Conservation (phyloP, 1,284 basidiomycete species). For the Blastosporella zonata region DNA sequence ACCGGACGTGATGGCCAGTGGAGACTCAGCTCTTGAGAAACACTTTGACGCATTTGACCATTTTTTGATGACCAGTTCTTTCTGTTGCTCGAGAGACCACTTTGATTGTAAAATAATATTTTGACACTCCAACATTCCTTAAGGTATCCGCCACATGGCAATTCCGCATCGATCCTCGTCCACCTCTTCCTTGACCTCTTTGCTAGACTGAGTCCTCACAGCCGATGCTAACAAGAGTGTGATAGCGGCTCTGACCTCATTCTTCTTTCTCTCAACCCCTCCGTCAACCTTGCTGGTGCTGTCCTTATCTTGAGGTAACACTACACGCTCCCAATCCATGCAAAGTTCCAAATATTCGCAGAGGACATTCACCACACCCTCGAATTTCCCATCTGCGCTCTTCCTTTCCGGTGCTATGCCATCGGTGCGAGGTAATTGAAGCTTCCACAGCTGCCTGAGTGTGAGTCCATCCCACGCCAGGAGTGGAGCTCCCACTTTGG, state of each 20-base stretch:
- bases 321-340: constrained; percentile 56
- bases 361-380: constrained; percentile 51
- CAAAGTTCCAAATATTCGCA: constrained; percentile 61
- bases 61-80: no score
- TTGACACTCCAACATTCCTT: no score
- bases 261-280: constrained; percentile 32
- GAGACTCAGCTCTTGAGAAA: constrained; percentile 49
- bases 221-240: constrained; percentile 51
- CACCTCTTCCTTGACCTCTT: constrained; percentile 53
- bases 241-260: constrained; percentile 44
- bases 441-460: constrained; percentile 53
- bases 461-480: constrained; percentile 62
- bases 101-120: no score
- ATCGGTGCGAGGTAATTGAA: constrained; percentile 39
- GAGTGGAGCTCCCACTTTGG: constrained; percentile 55
- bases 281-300: constrained; percentile 14
- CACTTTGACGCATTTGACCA: no score
- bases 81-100: no score
- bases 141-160: constrained; percentile 64
- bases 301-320: constrained; percentile 29
- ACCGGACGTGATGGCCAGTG: constrained; percentile 70
- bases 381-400: constrained; percentile 29
- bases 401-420: not conserved
- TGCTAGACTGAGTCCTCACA: constrained; percentile 50
- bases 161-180: constrained; percentile 56